Percentiles rank a stretch among this genome's conserved stretches.
These are phyloP conservation scores for Picochlorum sp. DNA, from an alignment of 139 green algal species.

Conservation along the genomic window DNA sequence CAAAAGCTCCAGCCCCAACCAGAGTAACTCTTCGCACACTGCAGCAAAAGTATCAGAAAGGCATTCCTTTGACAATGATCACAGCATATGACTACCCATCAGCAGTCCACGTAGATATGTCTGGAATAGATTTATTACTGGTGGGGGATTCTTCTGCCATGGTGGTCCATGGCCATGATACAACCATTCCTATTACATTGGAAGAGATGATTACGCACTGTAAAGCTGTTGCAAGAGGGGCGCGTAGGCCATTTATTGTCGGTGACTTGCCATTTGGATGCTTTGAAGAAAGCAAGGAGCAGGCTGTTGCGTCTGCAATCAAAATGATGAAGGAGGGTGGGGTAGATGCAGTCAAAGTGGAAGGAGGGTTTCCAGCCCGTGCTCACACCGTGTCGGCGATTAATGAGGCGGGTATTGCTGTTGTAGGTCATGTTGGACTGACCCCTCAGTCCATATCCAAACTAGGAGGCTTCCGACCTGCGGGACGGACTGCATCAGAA, in stretches of 20 bases:
- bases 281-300: constrained; percentile 64
- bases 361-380: constrained; percentile 64
- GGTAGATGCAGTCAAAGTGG: constrained; percentile 96
- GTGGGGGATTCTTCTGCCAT: constrained; percentile 94
- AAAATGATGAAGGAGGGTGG: constrained; percentile 92
- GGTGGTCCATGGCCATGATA: constrained; percentile 99
- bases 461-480: constrained; percentile 86
- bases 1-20: constrained; percentile 12
- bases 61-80: constrained; percentile 82
- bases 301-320: constrained; percentile 67
- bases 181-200: constrained; percentile 92
- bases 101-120: constrained; percentile 87
- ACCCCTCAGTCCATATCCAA: constrained; percentile 72
- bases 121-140: constrained; percentile 87
- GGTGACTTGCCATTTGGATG: constrained; percentile 87
- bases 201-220: constrained; percentile 97
- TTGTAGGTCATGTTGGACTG: constrained; percentile 97
- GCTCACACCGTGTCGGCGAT: constrained; percentile 67
- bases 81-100: constrained; percentile 99
- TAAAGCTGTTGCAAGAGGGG: constrained; percentile 71
- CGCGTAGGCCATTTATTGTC: constrained; percentile 47
- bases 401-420: constrained; percentile 84
- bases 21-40: constrained; percentile 81
- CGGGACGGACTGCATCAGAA: constrained; percentile 64
- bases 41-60: constrained; percentile 62